Percentiles rank a stretch among this genome's conserved stretches.
phyloP scores from a whole-genome alignment of 129 eudicot species.

The Flaveria robusta region DNA sequence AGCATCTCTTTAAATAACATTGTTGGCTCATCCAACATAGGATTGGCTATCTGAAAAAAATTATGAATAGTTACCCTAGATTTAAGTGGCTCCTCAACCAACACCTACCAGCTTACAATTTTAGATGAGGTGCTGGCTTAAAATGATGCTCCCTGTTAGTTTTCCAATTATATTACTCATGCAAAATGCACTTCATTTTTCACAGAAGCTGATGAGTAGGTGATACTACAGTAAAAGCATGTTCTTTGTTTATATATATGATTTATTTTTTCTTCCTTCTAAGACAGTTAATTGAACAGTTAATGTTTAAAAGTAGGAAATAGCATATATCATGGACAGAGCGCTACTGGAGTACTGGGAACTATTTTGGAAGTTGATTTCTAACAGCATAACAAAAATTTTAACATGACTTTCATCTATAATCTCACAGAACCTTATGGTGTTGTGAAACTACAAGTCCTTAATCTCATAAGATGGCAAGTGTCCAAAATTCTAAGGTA shows the following conservation, averaged over 20 bases:
- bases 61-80: not conserved
- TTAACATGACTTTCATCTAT: conserved; percentile 8
- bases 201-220: not conserved
- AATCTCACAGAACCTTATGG: not conserved
- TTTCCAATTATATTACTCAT: no score
- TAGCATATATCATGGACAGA: not conserved
- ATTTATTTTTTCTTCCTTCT: not conserved
- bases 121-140: not conserved
- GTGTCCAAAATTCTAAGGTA: conserved; percentile 9
- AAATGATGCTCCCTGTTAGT: not conserved
- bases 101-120: not conserved
- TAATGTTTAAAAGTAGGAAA: conserved; percentile 9
- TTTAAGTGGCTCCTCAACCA: not conserved
- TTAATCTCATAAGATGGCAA: conserved; percentile 12
- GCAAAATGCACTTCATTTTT: not conserved
- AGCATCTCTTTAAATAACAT: not conserved
- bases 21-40: not conserved
- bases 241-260: not conserved
- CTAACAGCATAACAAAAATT: not conserved
- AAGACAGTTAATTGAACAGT: not conserved
- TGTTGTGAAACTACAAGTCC: not conserved
- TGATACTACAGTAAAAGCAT: not conserved
- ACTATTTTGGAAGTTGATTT: not conserved
- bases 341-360: not conserved
- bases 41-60: not conserved